Percentiles rank a stretch among this genome's conserved stretches.
These are phyloP conservation scores for Calonectria ilicicola DNA, from an alignment of 2,329 filamentous ascomycete species.

Conservation along the genomic window DNA sequence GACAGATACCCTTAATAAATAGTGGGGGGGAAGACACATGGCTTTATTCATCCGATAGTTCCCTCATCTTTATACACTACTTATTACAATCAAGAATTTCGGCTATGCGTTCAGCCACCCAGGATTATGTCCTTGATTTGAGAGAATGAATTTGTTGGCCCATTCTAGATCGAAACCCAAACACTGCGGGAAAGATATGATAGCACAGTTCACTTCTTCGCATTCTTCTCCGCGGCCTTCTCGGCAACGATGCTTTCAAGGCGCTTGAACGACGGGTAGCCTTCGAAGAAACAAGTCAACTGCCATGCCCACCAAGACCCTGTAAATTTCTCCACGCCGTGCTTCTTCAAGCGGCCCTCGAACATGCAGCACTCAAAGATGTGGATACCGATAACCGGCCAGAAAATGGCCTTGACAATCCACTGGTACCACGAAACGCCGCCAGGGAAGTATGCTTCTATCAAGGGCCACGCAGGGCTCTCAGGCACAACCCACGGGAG, in stretches of 20 bases:
- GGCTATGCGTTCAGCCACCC: not conserved
- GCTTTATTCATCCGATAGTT: not conserved
- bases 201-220: slow-evolving; percentile 44
- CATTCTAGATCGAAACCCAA: not conserved
- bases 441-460: slow-evolving; percentile 65
- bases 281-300: slow-evolving; percentile 65
- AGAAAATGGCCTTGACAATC: slow-evolving; percentile 69
- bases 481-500: slow-evolving; percentile 64
- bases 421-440: slow-evolving; percentile 70
- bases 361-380: slow-evolving; percentile 69
- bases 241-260: slow-evolving; percentile 62
- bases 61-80: not conserved
- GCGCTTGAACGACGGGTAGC: slow-evolving; percentile 60
- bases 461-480: slow-evolving; percentile 59
- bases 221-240: slow-evolving; percentile 56
- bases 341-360: slow-evolving; percentile 59
- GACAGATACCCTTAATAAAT: not conserved
- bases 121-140: not conserved
- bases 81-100: not conserved
- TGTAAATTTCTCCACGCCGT: slow-evolving; percentile 59
- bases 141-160: not conserved
- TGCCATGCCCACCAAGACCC: slow-evolving; percentile 69
- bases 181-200: not conserved
- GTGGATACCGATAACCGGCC: slow-evolving; percentile 74
- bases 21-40: not conserved